Evolutionary conservation across 2,329 filamentous ascomycete species (phyloP).

Genomic region (Phaeosphaeriaceae sp.): DNA sequence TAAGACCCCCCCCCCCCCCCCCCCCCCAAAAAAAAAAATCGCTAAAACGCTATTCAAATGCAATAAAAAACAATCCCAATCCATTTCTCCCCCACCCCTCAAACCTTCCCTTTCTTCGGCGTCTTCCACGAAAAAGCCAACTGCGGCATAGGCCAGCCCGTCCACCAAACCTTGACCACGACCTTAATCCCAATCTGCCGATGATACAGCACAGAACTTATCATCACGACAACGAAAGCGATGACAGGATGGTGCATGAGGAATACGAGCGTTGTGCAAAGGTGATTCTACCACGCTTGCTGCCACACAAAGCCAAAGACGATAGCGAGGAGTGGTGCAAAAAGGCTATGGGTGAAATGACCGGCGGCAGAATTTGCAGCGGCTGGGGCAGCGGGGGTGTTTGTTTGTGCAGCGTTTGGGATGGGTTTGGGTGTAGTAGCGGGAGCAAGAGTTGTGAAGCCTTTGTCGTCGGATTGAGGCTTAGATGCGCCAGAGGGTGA

Average conservation of each 20-base stretch:
- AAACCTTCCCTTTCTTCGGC: neutral
- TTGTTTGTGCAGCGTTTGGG: neutral
- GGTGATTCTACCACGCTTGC: constrained; percentile 4
- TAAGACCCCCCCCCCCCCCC: too few species aligned
- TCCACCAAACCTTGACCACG: constrained; percentile 19
- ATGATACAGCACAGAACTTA: constrained; percentile 2
- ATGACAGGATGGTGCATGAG: constrained; percentile 4
- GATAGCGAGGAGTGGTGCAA: neutral
- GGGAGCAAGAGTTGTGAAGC: constrained; percentile 57
- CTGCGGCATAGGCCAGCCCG: constrained; percentile 6
- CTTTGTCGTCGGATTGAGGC: constrained; percentile 53
- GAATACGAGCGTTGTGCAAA: constrained; percentile 1
- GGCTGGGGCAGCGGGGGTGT: constrained; percentile 14
- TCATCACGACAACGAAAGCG: constrained; percentile 6
- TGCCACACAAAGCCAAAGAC: neutral
- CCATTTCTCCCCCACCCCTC: too few species aligned
- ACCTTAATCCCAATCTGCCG: constrained; percentile 17
- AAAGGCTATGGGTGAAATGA: neutral
- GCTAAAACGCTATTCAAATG: too few species aligned
- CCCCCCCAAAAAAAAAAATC: too few species aligned
- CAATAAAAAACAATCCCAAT: too few species aligned
- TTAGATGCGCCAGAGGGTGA: constrained; percentile 40
- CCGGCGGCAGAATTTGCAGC: neutral
- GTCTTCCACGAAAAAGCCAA: constrained; percentile 4
- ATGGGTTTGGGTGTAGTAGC: constrained; percentile 10